These are phyloP conservation scores for Globisporangium iwayamae DNA, from an alignment of 352 stramenopile genomes.

Conservation along the genomic window DNA sequence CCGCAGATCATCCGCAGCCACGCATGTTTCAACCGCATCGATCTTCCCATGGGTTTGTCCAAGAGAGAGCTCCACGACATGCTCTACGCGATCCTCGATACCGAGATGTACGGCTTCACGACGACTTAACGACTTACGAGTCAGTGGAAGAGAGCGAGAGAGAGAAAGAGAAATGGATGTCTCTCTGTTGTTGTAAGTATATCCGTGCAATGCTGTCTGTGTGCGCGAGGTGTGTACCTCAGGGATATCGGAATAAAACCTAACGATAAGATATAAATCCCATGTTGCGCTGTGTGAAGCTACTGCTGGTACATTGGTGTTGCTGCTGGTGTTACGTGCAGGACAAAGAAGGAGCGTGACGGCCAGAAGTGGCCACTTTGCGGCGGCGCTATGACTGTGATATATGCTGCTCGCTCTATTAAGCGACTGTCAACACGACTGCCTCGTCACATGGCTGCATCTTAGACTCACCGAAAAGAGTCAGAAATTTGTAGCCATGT, in stretches of 20 bases:
- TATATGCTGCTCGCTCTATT: neutral
- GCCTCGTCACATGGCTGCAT: neutral
- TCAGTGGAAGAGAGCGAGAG: neutral
- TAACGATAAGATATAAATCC: neutral
- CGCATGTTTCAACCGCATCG: conserved; percentile 88
- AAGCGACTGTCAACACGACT: neutral
- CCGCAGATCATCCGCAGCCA: conserved; percentile 72
- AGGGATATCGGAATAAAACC: neutral
- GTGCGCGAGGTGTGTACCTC: neutral
- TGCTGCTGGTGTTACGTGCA: too few species aligned
- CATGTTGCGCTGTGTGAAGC: neutral
- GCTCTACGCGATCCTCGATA: conserved; percentile 58
- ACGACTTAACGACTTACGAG: conserved; percentile 44
- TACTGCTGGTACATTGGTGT: neutral
- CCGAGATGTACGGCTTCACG: conserved; percentile 69
- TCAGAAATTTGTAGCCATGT: neutral
- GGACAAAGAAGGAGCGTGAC: too few species aligned
- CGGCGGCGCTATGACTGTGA: too few species aligned
- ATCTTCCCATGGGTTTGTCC: conserved; percentile 92
- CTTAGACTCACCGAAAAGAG: too few species aligned
- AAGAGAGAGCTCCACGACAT: conserved; percentile 81
- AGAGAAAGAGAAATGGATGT: neutral
- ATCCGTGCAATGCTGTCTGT: neutral
- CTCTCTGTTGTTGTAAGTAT: neutral
- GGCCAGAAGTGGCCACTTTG: too few species aligned